Base-by-base conservation (phyloP, 164 flowering plant species). In the Berberis thunbergii region DNA sequence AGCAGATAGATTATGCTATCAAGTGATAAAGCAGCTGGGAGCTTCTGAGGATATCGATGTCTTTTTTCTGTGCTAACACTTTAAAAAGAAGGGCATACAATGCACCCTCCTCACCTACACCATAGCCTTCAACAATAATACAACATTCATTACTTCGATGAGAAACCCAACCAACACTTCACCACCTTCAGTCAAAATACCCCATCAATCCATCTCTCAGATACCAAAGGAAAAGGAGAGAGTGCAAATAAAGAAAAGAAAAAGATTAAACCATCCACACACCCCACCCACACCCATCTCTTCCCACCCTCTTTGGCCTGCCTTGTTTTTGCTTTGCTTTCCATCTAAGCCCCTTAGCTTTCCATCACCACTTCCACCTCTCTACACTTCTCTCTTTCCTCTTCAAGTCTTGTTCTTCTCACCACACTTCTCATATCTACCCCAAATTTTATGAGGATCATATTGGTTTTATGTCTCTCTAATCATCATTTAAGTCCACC, bases 171-270 rank as follows among this genome's bases (percentile, higher is more conserved):
- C 81, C 67, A 80, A 74, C 78, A 68, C 76, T 62, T 61, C 69
- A 77, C 60, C 62, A 26, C 65, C 74, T 71, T 72, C n/a, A 72
- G 84, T 82, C 86, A 84, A 80, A 80, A 81, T 72, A 68, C 72
- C 26, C 26, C 75, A 72, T 69, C 77, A 61, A 26, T 26, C 72
- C 70, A 60, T 73, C 66, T 6, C 55, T 26, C 66, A 52, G 54
- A 52, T 63, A 66, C 26, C 64, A 54, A 66, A 56, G 59, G 59
- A 70, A 71, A 61, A 45, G 57, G 42, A 12, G 73, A 55, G 64
- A 72, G 45, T 26, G 26, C 26, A 53, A 70, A 65, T 68, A 46
- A 42, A 75, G 70, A 69, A 44, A 40, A 75, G 43, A 61, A 54
- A 58, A 70, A 70, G 67, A 40, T 56, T 11, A n/a, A 41, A 70